These are phyloP conservation scores for Syzygium syzygioides DNA, from an alignment of 441 rosid species.

Conservation along the genomic window DNA sequence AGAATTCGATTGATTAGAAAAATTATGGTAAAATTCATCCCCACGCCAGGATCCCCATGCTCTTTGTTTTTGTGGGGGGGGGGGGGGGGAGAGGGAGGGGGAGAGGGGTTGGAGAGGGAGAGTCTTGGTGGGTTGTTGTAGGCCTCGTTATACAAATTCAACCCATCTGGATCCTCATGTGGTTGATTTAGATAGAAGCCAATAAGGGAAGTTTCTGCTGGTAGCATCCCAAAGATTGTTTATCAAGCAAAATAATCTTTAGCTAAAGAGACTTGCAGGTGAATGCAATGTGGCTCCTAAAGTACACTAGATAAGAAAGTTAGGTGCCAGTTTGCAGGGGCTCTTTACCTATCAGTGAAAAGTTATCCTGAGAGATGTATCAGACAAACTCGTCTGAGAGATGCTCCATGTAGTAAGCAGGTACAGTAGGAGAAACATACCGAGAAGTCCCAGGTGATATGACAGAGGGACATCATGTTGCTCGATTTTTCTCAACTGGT, in stretches of 20 bases:
- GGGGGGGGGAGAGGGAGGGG: background rate
- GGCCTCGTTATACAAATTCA: background rate
- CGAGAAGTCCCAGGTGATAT: conserved; percentile 77
- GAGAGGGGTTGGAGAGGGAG: background rate
- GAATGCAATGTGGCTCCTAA: background rate
- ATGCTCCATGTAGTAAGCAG: background rate
- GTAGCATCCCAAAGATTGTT: background rate
- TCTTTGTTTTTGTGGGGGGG: too few relatives aligned
- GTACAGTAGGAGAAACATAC: conserved; percentile 19
- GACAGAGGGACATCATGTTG: conserved; percentile 57
- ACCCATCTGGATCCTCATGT: background rate
- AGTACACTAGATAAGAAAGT: background rate
- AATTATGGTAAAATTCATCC: background rate
- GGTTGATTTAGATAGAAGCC: background rate
- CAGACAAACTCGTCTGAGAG: background rate
- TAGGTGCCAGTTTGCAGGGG: background rate
- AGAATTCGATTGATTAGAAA: background rate
- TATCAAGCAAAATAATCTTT: background rate
- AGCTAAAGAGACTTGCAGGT: background rate
- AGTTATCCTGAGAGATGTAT: background rate
- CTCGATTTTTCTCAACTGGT: conserved; percentile 48
- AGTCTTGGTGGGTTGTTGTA: background rate
- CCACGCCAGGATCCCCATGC: background rate
- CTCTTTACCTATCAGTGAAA: background rate
- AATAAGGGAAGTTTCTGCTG: background rate